These are phyloP conservation scores for Drechslerella coelobrocha DNA, from an alignment of 2,329 filamentous ascomycete species.

Conservation along the genomic window DNA sequence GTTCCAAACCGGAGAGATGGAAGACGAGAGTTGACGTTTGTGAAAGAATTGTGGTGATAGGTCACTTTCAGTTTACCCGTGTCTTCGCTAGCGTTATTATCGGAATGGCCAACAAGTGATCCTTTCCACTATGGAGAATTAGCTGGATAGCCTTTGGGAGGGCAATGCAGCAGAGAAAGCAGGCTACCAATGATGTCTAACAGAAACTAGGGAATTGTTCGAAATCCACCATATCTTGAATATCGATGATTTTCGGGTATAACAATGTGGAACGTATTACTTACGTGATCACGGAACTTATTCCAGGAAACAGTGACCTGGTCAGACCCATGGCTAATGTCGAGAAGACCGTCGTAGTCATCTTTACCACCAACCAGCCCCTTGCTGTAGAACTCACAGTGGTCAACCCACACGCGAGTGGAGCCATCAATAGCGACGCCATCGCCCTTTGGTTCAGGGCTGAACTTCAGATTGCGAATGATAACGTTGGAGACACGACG, in stretches of 20 bases:
- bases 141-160: neutral
- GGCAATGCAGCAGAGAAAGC: neutral
- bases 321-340: slow-evolving; percentile 61
- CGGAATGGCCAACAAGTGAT: slow-evolving; percentile 67
- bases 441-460: slow-evolving; percentile 63
- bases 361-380: slow-evolving; percentile 59
- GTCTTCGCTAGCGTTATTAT: slow-evolving; percentile 67
- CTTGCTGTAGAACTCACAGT: slow-evolving; percentile 59
- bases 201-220: neutral
- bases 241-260: no score
- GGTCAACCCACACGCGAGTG: slow-evolving; percentile 63
- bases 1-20: slow-evolving; percentile 72
- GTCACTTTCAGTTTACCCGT: slow-evolving; percentile 69
- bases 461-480: slow-evolving; percentile 65
- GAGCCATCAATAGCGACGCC: slow-evolving; percentile 63
- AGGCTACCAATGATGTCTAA: neutral
- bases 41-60: slow-evolving; percentile 71
- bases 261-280: no score
- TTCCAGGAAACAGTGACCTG: slow-evolving; percentile 62
- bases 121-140: slow-evolving; percentile 66
- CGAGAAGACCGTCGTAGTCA: slow-evolving; percentile 60
- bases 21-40: slow-evolving; percentile 69
- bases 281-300: slow-evolving; percentile 36
- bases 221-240: no score
- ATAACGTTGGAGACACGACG: slow-evolving; percentile 65